Evolutionary conservation across 169 alveolate genomes (phyloP).

Genomic region (Eimeria praecox): DNA sequence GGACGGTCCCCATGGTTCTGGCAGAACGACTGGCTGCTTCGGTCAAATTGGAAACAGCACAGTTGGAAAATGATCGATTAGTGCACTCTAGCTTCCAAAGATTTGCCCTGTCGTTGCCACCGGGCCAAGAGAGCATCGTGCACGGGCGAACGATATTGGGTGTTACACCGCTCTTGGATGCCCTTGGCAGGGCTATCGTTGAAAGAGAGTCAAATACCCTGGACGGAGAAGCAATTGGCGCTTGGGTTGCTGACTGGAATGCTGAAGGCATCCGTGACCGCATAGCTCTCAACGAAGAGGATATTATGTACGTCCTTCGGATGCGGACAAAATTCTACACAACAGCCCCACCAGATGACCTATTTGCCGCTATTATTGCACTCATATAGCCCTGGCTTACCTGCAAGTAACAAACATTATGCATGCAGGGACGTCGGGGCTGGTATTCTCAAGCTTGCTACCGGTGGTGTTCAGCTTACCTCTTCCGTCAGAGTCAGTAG

Average conservation of each 20-base stretch:
- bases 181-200: neutral
- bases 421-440: neutral
- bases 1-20: conserved; percentile 13
- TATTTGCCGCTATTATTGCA: neutral
- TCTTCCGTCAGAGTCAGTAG: neutral
- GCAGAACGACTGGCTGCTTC: conserved; percentile 39
- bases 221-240: neutral
- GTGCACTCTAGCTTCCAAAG: conserved; percentile 14
- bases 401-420: neutral
- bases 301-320: neutral
- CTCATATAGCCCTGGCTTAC: conserved; percentile 4
- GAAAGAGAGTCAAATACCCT: conserved; percentile 27
- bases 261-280: neutral
- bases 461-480: neutral
- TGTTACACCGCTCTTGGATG: neutral
- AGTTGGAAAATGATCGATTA: neutral
- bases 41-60: neutral
- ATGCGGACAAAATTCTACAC: neutral
- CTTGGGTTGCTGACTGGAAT: conserved; percentile 11
- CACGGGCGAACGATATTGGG: neutral
- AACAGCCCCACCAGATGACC: neutral
- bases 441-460: neutral
- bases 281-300: neutral
- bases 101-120: neutral
- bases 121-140: neutral